Evolutionary conservation across 139 green algal genomes (phyloP), one percentile per base, ranked within the genome.

Genomic region (Coelastrella sp.): DNA sequence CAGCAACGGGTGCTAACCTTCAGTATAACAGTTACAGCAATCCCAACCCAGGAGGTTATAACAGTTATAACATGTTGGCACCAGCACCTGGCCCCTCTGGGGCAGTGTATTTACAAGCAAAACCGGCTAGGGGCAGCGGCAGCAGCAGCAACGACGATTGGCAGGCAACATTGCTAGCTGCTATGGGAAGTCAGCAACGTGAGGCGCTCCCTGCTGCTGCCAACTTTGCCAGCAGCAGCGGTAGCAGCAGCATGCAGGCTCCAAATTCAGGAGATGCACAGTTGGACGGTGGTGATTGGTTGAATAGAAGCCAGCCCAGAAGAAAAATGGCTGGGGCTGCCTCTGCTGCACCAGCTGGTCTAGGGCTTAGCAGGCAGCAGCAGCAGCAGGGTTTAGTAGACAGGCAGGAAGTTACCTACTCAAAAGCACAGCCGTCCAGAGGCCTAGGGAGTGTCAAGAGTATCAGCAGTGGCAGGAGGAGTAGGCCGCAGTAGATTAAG

Each of bases 151-250:
- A 6, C 68, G 58, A 59, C 7, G 78, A 84, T 11, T 65, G 19
- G 54, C 78, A 84, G 78, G 78, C 78, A 13, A 84, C 78, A 58
- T 56, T 84, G 78, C 78, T 84, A 56, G 78, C 78, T 13, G 78
- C 78, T 56, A 68, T 68, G 54, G 78, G 32, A 47, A 66, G 78
- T 73, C 68, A 22, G 16, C 17, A 22, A 8, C 14, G 7, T 32
- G 7, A 76, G 68, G 14, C 3, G 16, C 68, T 32, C 16, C 3
- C 2, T 10, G 16, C 16, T 10, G 5, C 4, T 32, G 2, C 17
- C 17, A 32, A 8, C 68, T 32, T 71, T 71, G 61, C 10, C 7
- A 13, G 61, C 61, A 71, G 61, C 61, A 71, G 61, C 61, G 3
- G 61, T 2, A 71, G 61, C 61, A 71, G 61, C 61, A 71, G 61